Conservation (phyloP, 108 stramenopile species). For the Cylindrotheca closterium region DNA sequence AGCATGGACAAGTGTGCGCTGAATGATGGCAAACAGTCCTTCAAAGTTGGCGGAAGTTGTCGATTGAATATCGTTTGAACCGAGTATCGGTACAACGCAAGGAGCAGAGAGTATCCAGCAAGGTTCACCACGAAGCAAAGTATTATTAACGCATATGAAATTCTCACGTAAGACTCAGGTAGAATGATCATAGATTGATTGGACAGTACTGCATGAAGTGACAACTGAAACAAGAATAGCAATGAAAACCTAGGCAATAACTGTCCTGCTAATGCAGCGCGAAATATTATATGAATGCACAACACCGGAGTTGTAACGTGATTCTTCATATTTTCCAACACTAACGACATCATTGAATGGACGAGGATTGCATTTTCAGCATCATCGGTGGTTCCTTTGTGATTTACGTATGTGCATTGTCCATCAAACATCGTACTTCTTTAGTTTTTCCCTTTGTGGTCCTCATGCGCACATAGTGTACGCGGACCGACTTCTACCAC, state of each 20-base stretch:
- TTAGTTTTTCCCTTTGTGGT: too few species aligned
- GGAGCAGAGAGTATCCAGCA: slow-evolving; percentile 38
- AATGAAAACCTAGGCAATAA: background rate
- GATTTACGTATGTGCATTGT: too few species aligned
- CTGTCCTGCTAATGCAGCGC: background rate
- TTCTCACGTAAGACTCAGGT: background rate
- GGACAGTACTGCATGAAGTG: background rate
- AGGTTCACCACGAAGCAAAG: background rate
- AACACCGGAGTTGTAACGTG: too few species aligned
- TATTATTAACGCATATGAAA: background rate
- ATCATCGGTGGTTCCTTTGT: too few species aligned
- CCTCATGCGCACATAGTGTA: too few species aligned
- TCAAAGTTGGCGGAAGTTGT: slow-evolving; percentile 30
- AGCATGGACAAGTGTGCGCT: slow-evolving; percentile 45
- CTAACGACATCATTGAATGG: too few species aligned
- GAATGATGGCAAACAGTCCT: slow-evolving; percentile 39
- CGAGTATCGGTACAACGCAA: slow-evolving; percentile 48
- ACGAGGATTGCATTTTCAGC: too few species aligned
- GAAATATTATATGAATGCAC: too few species aligned
- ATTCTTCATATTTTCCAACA: too few species aligned
- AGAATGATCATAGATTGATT: background rate
- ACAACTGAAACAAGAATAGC: background rate
- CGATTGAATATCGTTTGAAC: slow-evolving; percentile 59
- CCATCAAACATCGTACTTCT: too few species aligned
- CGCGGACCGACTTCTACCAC: too few species aligned